Evolutionary conservation across 148 eudicot species (phyloP), one percentile per base, ranked within the genome.

Genomic region (Fagopyrum homotropicum): DNA sequence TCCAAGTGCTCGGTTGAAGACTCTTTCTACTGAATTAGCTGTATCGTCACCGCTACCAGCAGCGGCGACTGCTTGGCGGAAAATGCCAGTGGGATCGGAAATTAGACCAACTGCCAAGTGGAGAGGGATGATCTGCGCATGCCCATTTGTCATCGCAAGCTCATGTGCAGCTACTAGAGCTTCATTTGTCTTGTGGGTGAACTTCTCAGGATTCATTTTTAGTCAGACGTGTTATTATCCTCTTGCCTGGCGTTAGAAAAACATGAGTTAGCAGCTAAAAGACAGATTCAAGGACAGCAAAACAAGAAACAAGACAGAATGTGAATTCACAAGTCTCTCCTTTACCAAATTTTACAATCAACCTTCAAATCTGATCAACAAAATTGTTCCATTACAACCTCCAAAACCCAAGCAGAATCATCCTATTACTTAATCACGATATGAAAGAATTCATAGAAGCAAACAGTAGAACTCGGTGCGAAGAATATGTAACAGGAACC

Each of bases 161-260:
- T 91, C 93, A 63, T 89, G 93, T 45, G 93, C 89, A 44, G 77
- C 86, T 9, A 82, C 86, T 6, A 93, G 85, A 16, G 87, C 79
- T 79, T 90, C 92, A 56, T 89, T 90, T 47, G 92, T 86, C 80
- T 89, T 89, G 91, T 85, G 89, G 44, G 91, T 90, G 54, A 93
- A 93, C 70, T 89, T 90, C 22, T 87, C 92, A 5, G 93, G 90
- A 90, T 93, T 89, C 98, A 93, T 93, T 9, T 49, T 19, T 5
- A 43, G 46, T 66, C 47, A 66, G 43, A 5, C 14, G 4, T 4
- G 1, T 66, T 5, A 6, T 11, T 19, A 3, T 17, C 55, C 51
- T 47, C 47, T 22, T n/a, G 14, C 55, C 55, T 72, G 74, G 29
- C 17, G 45, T 46, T 43, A 12, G 9, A 16, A 29, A 29, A 61